These are phyloP conservation scores for Thalassiosira livingstoniorum DNA, from an alignment of 352 stramenopile genomes.

Conservation along the genomic window DNA sequence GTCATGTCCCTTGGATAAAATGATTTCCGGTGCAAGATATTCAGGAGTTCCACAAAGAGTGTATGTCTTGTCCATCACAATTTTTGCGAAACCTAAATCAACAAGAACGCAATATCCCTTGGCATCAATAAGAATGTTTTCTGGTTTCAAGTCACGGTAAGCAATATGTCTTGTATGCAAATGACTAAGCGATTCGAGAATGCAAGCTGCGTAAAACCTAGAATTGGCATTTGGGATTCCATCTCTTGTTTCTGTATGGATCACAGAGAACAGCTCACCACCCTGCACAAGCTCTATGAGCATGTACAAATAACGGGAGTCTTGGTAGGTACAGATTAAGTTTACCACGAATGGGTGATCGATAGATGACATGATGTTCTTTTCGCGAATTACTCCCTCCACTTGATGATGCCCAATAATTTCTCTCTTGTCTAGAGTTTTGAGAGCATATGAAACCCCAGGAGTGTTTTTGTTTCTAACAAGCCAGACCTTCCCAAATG, in stretches of 20 bases:
- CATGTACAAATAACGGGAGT: slow-evolving; percentile 97
- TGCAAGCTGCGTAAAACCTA: slow-evolving; percentile 87
- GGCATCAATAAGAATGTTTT: slow-evolving; percentile 95
- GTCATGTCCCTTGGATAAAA: slow-evolving; percentile 93
- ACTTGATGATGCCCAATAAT: slow-evolving; percentile 97
- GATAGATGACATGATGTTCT: slow-evolving; percentile 96
- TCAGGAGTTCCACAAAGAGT: slow-evolving; percentile 96
- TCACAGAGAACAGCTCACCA: slow-evolving; percentile 96
- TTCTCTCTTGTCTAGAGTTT: slow-evolving; percentile 95
- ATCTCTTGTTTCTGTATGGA: slow-evolving; percentile 86
- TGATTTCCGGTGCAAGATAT: slow-evolving; percentile 91
- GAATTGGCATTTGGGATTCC: slow-evolving; percentile 85
- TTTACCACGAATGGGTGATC: slow-evolving; percentile 98
- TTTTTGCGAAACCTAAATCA: slow-evolving; percentile 94
- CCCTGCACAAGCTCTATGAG: slow-evolving; percentile 98
- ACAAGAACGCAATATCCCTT: slow-evolving; percentile 92
- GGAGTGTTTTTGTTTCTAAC: slow-evolving; percentile 86
- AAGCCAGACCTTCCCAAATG: slow-evolving; percentile 95
- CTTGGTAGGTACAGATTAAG: slow-evolving; percentile 95
- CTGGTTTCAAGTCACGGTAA: slow-evolving; percentile 95
- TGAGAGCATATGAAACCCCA: slow-evolving; percentile 93
- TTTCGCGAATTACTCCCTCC: slow-evolving; percentile 98
- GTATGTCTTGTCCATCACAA: slow-evolving; percentile 91
- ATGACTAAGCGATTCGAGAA: slow-evolving; percentile 90
- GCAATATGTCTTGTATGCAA: slow-evolving; percentile 92